These are phyloP conservation scores for Aegilops longissima DNA, from an alignment of 176 grass and related monocot species.

Conservation along the genomic window DNA sequence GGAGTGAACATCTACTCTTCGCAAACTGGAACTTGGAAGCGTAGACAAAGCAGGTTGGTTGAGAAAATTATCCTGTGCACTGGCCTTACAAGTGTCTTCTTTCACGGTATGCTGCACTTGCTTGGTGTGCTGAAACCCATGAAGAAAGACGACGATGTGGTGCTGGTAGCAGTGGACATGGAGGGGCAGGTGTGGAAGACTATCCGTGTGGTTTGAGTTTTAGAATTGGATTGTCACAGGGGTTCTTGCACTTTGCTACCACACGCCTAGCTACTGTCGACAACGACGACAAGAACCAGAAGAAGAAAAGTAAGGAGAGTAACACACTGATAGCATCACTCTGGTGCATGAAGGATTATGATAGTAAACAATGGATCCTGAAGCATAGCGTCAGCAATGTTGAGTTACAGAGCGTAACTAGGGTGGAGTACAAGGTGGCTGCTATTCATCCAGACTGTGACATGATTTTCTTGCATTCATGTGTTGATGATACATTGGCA, in stretches of 20 bases:
- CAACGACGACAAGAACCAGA: not conserved
- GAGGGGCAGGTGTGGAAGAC: not conserved
- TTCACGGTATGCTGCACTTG: not conserved
- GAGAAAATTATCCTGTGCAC: not conserved
- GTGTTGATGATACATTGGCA: not conserved
- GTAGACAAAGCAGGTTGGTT: not conserved
- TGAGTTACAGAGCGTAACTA: not conserved
- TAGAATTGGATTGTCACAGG: not conserved
- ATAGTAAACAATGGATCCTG: not conserved
- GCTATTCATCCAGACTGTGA: slow-evolving; percentile 3
- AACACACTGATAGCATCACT: not conserved
- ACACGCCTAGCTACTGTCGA: not conserved
- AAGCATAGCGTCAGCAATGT: not conserved
- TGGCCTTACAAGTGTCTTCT: not conserved
- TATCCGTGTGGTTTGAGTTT: not conserved
- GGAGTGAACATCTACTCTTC: not conserved
- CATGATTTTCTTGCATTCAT: not conserved
- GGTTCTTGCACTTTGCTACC: not conserved
- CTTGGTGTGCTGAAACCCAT: not conserved
- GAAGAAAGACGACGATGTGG: not conserved
- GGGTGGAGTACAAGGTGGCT: not conserved
- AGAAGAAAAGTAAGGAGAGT: not conserved
- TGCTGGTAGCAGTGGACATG: not conserved
- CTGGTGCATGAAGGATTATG: slow-evolving; percentile 9
- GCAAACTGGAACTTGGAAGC: not conserved